These are phyloP conservation scores for Xanthoparmelia taractica DNA, from an alignment of 495 filamentous ascomycete species.

Conservation along the genomic window DNA sequence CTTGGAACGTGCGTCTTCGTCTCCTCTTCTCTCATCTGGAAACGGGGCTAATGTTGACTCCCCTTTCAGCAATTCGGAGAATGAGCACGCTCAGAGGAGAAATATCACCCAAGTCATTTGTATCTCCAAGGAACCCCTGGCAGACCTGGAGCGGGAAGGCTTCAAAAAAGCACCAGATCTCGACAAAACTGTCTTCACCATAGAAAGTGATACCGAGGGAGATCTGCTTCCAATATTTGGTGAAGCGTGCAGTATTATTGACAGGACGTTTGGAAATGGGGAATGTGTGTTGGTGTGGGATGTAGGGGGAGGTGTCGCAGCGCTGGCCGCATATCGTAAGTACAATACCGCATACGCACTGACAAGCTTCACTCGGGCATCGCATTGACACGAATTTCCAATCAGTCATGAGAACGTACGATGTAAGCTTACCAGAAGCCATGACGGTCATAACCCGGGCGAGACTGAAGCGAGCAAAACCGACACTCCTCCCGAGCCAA, in stretches of 20 bases:
- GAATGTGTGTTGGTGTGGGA: neutral
- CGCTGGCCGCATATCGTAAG: neutral
- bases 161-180: neutral
- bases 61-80: neutral
- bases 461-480: neutral
- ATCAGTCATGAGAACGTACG: neutral
- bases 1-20: neutral
- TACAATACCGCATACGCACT: neutral
- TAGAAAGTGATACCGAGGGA: neutral
- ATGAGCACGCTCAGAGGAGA: neutral
- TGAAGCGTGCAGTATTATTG: neutral
- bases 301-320: neutral
- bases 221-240: neutral
- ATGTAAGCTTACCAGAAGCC: neutral
- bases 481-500: neutral
- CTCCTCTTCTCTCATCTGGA: neutral
- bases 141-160: constrained; percentile 1
- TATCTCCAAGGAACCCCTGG: neutral
- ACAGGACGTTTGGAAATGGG: neutral
- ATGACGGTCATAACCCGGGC: neutral
- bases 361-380: neutral
- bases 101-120: neutral
- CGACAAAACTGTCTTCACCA: neutral
- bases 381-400: neutral
- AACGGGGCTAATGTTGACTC: neutral